Conservation (phyloP, 2,329 filamentous ascomycete genomes). For the Aureobasidium sp. region DNA sequence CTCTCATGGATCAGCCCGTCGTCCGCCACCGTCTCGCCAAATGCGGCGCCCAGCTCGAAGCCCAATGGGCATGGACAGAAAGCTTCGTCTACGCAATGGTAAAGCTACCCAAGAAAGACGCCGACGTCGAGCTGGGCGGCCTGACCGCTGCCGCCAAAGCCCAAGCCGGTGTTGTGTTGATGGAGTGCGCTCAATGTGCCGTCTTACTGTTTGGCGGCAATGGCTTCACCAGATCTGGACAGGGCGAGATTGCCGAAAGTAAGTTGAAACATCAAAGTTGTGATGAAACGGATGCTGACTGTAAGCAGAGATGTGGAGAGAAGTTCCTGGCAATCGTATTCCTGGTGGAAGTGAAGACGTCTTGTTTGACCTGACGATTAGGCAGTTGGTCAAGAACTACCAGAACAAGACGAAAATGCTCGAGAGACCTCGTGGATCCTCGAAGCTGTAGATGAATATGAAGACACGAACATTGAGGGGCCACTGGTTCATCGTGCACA, state of each 20-base stretch:
- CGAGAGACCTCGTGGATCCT: conserved; percentile 36
- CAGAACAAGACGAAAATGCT: conserved; percentile 50
- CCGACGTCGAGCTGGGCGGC: conserved; percentile 60
- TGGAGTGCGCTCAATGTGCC: conserved; percentile 63
- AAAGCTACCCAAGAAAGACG: conserved; percentile 52
- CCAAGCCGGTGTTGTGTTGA: conserved; percentile 62
- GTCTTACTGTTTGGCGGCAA: conserved; percentile 68
- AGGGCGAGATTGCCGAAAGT: conserved; percentile 65
- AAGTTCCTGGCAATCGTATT: conserved; percentile 48
- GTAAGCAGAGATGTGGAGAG: conserved; percentile 52
- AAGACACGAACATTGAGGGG: neutral
- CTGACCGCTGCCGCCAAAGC: conserved; percentile 67
- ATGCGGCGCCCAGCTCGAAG: conserved; percentile 60
- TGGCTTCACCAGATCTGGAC: conserved; percentile 62
- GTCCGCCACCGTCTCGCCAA: conserved; percentile 68
- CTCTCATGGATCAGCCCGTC: conserved; percentile 66
- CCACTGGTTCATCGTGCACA: neutral
- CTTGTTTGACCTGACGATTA: conserved; percentile 60
- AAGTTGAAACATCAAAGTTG: conserved; percentile 32
- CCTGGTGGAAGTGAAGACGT: conserved; percentile 65
- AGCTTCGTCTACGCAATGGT: conserved; percentile 63
- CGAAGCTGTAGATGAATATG: conserved; percentile 33
- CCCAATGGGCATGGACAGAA: conserved; percentile 66
- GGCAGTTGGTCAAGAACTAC: conserved; percentile 66
- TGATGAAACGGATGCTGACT: neutral